Evolutionary conservation across 257 asterid genomes (phyloP).

Genomic region (Solanum chiquidenum): DNA sequence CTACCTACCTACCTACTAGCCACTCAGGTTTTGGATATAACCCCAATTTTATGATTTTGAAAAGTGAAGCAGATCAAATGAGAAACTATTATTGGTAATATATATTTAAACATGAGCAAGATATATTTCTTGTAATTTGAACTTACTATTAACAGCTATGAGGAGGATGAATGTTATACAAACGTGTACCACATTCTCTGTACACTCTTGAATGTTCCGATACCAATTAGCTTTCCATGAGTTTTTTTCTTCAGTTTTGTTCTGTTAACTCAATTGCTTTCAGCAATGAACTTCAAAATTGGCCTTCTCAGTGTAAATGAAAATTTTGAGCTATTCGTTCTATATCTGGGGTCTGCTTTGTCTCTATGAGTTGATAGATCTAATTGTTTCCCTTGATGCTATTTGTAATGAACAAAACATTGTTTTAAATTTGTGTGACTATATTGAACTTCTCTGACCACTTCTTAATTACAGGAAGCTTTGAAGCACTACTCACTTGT

Average conservation of each 20-base stretch:
- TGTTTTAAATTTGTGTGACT: background rate
- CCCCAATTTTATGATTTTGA: background rate
- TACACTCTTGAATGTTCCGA: background rate
- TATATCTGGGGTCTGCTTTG: background rate
- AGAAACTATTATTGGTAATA: background rate
- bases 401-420: background rate
- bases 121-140: background rate
- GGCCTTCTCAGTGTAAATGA: background rate
- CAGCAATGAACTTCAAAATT: background rate
- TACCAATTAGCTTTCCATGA: background rate
- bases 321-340: background rate
- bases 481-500: conserved; percentile 60
- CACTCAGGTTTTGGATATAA: background rate
- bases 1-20: background rate
- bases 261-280: background rate
- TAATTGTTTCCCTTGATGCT: background rate
- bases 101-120: background rate
- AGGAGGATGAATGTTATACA: background rate
- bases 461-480: conserved; percentile 44
- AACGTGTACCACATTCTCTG: background rate
- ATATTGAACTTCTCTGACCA: background rate
- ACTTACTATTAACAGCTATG: background rate
- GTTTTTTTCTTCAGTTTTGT: background rate
- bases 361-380: background rate
- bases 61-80: background rate